A percentile compares a stretch with the other conserved stretches of the same genome.
These are phyloP conservation scores for Candida orba DNA, from an alignment of 805 yeast genomes.

Conservation along the genomic window DNA sequence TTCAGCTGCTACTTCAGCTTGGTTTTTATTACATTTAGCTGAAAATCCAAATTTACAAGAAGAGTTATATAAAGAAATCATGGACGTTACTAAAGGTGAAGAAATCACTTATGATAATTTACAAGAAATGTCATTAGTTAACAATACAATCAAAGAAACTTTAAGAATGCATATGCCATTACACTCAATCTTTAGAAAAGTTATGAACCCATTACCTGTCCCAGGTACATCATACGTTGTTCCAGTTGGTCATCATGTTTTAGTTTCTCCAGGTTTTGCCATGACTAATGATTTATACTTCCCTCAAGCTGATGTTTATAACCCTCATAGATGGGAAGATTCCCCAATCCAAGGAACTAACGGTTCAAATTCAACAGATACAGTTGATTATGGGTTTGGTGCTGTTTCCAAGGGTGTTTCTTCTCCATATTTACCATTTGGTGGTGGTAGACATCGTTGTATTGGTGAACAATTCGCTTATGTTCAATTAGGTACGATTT, in stretches of 20 bases:
- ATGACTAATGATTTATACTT: conserved; percentile 70
- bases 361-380: conserved; percentile 20
- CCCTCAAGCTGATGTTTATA: conserved; percentile 64
- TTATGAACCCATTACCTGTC: conserved; percentile 65
- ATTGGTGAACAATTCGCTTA: conserved; percentile 98
- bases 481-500: conserved; percentile 81
- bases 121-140: conserved; percentile 73
- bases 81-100: conserved; percentile 44
- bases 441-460: conserved; percentile 99
- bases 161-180: conserved; percentile 94
- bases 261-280: conserved; percentile 92
- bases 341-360: conserved; percentile 6
- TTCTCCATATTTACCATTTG: conserved; percentile 95
- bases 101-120: conserved; percentile 77
- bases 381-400: conserved; percentile 96
- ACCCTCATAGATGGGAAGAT: conserved; percentile 85
- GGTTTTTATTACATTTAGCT: conserved; percentile 89
- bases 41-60: conserved; percentile 83
- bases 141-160: conserved; percentile 84
- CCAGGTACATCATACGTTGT: conserved; percentile 76
- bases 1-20: conserved; percentile 90
- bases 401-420: conserved; percentile 92
- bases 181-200: conserved; percentile 93
- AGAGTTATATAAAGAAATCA: conserved; percentile 69
- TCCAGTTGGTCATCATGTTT: conserved; percentile 82